Conservation (phyloP, 2,329 filamentous ascomycete species). For the Trichoderma oligosporum region DNA sequence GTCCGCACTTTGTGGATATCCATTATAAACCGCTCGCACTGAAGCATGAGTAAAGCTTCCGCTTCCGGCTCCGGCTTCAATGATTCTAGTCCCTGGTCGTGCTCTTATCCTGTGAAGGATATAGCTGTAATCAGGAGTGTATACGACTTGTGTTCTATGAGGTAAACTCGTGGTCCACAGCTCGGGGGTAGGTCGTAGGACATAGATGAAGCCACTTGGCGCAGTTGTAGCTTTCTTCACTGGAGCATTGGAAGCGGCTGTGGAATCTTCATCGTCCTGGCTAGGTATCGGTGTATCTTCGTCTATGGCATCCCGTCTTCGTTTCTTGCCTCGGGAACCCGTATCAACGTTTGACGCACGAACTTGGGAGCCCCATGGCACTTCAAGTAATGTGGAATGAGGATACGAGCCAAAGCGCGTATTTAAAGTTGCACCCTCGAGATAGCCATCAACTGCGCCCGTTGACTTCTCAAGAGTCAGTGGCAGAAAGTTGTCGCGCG, state of each 20-base stretch:
- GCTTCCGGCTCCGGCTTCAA: conserved; percentile 78
- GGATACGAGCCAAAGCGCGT: conserved; percentile 92
- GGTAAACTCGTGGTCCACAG: conserved; percentile 77
- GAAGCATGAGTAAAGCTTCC: conserved; percentile 82
- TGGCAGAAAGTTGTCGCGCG: conserved; percentile 79
- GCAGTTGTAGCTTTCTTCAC: conserved; percentile 52
- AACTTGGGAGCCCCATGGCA: conserved; percentile 90
- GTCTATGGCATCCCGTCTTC: conserved; percentile 47
- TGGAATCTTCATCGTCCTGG: conserved; percentile 34
- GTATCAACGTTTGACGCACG: conserved; percentile 87
- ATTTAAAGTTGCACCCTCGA: conserved; percentile 76
- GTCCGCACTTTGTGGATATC: conserved; percentile 49
- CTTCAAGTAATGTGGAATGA: conserved; percentile 69
- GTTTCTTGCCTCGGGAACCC: conserved; percentile 75
- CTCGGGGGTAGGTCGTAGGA: conserved; percentile 75
- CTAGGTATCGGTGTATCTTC: conserved; percentile 41
- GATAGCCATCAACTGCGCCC: conserved; percentile 65
- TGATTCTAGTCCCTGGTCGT: conserved; percentile 66
- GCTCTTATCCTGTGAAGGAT: conserved; percentile 73
- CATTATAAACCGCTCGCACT: conserved; percentile 70
- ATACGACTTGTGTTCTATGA: conserved; percentile 81
- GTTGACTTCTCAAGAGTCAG: conserved; percentile 62
- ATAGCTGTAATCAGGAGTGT: conserved; percentile 83
- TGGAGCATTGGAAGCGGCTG: conserved; percentile 32
- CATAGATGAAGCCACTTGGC: conserved; percentile 69